Conservation (phyloP, 148 eudicot genomes). For the Silene uniflora region DNA sequence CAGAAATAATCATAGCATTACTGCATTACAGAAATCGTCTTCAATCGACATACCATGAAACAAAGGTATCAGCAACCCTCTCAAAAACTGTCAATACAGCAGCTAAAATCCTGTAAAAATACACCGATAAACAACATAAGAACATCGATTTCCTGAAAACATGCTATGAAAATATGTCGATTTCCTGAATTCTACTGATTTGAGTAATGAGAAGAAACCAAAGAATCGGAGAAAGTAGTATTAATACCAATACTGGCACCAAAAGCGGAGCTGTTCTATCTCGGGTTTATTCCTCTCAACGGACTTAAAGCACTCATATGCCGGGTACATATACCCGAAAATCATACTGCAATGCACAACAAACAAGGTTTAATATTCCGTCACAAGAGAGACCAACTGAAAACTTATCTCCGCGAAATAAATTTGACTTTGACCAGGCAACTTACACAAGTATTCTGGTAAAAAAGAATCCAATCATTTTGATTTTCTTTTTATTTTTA, state of each 20-base stretch:
- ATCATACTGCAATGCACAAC: slow-evolving; percentile 55
- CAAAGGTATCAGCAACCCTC: slow-evolving; percentile 70
- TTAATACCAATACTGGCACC: slow-evolving; percentile 89
- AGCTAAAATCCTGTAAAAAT: slow-evolving; percentile 69
- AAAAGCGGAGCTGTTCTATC: slow-evolving; percentile 79
- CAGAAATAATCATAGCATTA: too few relatives aligned
- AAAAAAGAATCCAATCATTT: slow-evolving; percentile 77
- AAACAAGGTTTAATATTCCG: not conserved
- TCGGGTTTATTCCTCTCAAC: slow-evolving; percentile 87
- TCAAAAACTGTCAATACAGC: slow-evolving; percentile 73
- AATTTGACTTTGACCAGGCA: not conserved
- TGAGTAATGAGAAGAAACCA: too few relatives aligned
- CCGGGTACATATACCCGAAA: slow-evolving; percentile 89
- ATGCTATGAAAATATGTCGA: too few relatives aligned
- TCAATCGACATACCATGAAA: slow-evolving; percentile 58
- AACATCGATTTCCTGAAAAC: too few relatives aligned
- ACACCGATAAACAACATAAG: too few relatives aligned
- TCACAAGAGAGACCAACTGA: too few relatives aligned
- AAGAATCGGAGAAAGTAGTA: too few relatives aligned
- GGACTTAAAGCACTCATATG: slow-evolving; percentile 78
- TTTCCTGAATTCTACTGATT: too few relatives aligned
- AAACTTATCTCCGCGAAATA: too few relatives aligned
- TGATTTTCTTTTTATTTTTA: slow-evolving; percentile 17
- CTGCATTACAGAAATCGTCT: not conserved
- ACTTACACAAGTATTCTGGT: slow-evolving; percentile 85